A percentile compares a stretch with the other conserved stretches of the same genome.
phyloP scores from a whole-genome alignment of 2,329 filamentous ascomycete species.

The Eutypa lata region DNA sequence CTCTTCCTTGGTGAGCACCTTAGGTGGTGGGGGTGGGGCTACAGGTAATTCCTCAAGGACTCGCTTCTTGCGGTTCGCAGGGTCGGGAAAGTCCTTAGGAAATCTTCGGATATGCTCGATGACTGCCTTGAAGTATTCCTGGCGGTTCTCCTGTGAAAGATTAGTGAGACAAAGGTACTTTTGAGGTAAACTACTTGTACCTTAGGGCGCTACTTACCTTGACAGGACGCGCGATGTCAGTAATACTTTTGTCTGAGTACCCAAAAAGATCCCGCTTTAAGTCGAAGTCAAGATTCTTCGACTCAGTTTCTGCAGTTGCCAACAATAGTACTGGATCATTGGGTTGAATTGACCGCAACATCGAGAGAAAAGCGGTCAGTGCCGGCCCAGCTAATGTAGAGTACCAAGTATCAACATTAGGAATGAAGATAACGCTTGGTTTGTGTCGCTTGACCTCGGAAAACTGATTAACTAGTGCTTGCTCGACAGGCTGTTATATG shows the following conservation, averaged over 20 bases:
- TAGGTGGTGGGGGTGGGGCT: conserved; percentile 68
- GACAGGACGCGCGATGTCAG: conserved; percentile 65
- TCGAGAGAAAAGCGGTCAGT: conserved; percentile 77
- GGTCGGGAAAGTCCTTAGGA: conserved; percentile 84
- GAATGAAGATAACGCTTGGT: conserved; percentile 92
- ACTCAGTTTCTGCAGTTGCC: conserved; percentile 73
- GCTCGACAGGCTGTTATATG: conserved; percentile 63
- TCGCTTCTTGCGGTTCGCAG: conserved; percentile 80
- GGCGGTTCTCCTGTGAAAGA: conserved; percentile 53
- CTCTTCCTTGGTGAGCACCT: conserved; percentile 71
- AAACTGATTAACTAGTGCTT: conserved; percentile 86
- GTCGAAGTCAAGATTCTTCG: conserved; percentile 56
- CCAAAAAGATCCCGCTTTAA: conserved; percentile 80
- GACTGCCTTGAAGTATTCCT: conserved; percentile 75
- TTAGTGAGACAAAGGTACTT: conserved; percentile 20
- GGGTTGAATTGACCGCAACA: conserved; percentile 79
- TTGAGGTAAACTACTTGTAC: not conserved
- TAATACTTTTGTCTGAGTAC: conserved; percentile 76
- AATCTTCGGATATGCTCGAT: conserved; percentile 74
- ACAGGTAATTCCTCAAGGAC: conserved; percentile 73
- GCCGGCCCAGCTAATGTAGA: conserved; percentile 58
- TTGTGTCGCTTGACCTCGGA: conserved; percentile 91
- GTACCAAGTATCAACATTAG: conserved; percentile 87
- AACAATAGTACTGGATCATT: conserved; percentile 87
- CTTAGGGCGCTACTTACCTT: conserved; percentile 45